Conservation (phyloP, 148 eudicot species). For the Amaranthus palmeri region DNA sequence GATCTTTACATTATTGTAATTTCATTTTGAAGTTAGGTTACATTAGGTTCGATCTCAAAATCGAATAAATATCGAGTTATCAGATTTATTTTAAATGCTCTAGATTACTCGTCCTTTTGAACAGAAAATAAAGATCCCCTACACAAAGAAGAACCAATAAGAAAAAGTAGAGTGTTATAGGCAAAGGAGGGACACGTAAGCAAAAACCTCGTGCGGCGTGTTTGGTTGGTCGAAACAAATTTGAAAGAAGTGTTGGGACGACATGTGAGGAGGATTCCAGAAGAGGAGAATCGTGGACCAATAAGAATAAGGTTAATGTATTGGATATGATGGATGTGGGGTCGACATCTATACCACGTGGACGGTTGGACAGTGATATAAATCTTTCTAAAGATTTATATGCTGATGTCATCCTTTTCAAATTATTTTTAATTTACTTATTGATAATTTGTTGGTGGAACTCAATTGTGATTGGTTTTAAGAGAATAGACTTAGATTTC, state of each 20-base stretch:
- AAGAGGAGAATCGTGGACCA: conserved; percentile 15
- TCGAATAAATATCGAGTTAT: too few relatives aligned
- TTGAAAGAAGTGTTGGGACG: background rate
- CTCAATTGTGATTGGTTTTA: too few relatives aligned
- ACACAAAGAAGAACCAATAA: background rate
- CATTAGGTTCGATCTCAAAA: too few relatives aligned
- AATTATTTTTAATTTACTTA: too few relatives aligned
- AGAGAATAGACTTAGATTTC: too few relatives aligned
- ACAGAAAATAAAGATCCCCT: too few relatives aligned
- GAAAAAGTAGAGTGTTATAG: background rate
- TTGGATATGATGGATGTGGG: background rate
- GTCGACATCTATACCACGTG: background rate
- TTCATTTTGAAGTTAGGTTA: too few relatives aligned
- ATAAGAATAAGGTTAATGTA: background rate
- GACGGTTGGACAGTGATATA: conserved; percentile 9
- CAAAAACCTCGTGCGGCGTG: conserved; percentile 12
- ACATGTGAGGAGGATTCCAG: conserved; percentile 11
- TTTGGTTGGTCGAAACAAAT: background rate
- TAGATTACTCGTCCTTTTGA: too few relatives aligned
- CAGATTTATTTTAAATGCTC: too few relatives aligned
- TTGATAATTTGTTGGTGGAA: too few relatives aligned
- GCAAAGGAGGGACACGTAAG: conserved; percentile 6
- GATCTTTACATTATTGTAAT: too few relatives aligned
- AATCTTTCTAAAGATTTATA: background rate
- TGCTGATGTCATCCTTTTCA: conserved; percentile 6